phyloP scores from a whole-genome alignment of 257 asterid species.

The Voacanga thouarsii region DNA sequence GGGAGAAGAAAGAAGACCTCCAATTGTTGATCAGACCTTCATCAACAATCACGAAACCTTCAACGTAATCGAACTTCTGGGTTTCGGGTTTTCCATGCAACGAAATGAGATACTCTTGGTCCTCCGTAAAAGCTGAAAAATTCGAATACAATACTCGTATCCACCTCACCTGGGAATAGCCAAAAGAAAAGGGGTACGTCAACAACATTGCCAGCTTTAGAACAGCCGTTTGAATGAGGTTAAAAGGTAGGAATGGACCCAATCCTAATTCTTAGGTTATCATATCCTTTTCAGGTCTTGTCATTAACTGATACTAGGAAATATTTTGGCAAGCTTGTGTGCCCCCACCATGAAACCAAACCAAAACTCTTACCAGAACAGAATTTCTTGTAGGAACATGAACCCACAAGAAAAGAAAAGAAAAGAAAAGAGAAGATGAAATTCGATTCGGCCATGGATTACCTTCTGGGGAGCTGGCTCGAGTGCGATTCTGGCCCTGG shows the following conservation, averaged over 20 bases:
- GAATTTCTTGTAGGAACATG: constrained; percentile 8
- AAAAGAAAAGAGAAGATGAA: not conserved
- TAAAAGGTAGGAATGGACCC: constrained; percentile 33
- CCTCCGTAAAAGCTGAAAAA: constrained; percentile 56
- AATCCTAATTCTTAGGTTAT: constrained; percentile 13
- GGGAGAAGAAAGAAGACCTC: constrained; percentile 79
- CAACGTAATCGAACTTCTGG: constrained; percentile 62
- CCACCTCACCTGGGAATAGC: constrained; percentile 64
- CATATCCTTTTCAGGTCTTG: constrained; percentile 30
- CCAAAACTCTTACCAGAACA: constrained; percentile 2
- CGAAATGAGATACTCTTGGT: constrained; percentile 73
- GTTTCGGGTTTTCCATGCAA: constrained; percentile 37
- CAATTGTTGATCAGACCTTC: constrained; percentile 76
- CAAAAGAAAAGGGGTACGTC: constrained; percentile 15
- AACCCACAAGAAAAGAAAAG: not conserved
- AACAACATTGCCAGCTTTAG: constrained; percentile 33
- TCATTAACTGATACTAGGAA: constrained; percentile 42
- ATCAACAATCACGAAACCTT: constrained; percentile 75
- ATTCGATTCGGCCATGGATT: not conserved
- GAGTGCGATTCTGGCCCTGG: constrained; percentile 75
- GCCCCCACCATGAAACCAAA: constrained; percentile 23
- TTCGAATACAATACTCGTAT: constrained; percentile 66
- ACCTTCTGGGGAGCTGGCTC: constrained; percentile 77
- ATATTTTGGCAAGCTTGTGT: constrained; percentile 14
- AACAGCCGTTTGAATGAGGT: constrained; percentile 23